These are phyloP conservation scores for Leccinum boreale DNA, from an alignment of 768 basidiomycete genomes.

Conservation along the genomic window DNA sequence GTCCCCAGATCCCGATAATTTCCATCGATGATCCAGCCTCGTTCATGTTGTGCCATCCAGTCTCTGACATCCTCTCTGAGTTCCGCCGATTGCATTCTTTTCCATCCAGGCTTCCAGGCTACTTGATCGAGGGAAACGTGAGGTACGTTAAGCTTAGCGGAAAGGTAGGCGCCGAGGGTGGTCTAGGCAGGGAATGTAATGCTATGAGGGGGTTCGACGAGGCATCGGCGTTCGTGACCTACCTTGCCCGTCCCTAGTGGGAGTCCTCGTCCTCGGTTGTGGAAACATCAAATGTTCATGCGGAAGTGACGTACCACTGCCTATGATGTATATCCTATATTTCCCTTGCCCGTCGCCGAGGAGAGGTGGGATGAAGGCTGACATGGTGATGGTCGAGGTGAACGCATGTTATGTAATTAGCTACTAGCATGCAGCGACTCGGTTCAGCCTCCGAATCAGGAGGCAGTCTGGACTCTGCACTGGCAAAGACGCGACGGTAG, in stretches of 20 bases:
- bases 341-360: constrained; percentile 43
- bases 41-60: constrained; percentile 24
- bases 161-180: constrained; percentile 45
- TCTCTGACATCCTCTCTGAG: constrained; percentile 16
- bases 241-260: constrained; percentile 40
- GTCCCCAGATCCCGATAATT: constrained; percentile 35
- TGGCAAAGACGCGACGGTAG: too few species aligned
- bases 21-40: constrained; percentile 57
- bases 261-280: not conserved
- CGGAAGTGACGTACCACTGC: constrained; percentile 42
- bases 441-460: not conserved
- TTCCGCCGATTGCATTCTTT: constrained; percentile 25
- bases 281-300: not conserved
- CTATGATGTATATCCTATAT: constrained; percentile 47
- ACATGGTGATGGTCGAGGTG: constrained; percentile 5
- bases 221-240: constrained; percentile 6
- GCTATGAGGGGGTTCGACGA: not conserved
- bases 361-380: constrained; percentile 20
- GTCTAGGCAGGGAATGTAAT: constrained; percentile 31
- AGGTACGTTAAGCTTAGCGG: constrained; percentile 42
- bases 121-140: constrained; percentile 47
- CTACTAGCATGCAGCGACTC: not conserved
- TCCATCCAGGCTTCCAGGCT: constrained; percentile 52
- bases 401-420: not conserved
- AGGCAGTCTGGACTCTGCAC: too few species aligned